Base-by-base conservation (phyloP, 225 moss, liverwort and hornwort genomes). In the Bryum argenteum region DNA sequence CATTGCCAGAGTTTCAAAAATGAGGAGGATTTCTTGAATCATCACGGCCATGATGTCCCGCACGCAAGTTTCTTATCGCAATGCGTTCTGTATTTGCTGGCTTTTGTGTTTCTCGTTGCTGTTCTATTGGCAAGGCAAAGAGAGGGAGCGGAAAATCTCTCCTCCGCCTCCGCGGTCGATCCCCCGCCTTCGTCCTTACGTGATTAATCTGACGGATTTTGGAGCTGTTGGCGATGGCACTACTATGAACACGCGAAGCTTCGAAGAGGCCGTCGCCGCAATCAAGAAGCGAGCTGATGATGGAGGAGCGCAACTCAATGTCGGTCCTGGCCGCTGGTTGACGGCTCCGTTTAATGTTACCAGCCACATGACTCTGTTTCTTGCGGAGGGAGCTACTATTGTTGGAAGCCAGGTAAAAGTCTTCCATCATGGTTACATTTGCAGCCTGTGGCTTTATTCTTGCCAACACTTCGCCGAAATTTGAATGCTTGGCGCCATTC, bases 271-370 rank as follows among this genome's bases (percentile, higher is more conserved):
- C 8, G 74, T 89, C 0, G 71, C 71, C 10, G 81, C 66, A 11
- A 73, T 89, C 50, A 54, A 61, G 45, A 71, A 72, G 54, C 60
- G 76, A 58, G 78, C 69, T 4, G 44, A 23, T 24, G 77, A 82
- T 56, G 87, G 89, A 21, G 84, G 84, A 12, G 89, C 74, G 10
- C 87, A 89, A 70, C 75, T 89, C 19, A 79, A 72, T 66, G 80
- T 89, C 21, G 80, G 70, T 12, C 78, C 84, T 37, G 89, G 89
- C 17, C 75, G 71, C 33, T 89, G 89, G 89, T 71, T 89, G 38
- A 89, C 89, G 21, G 87, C 61, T 59, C 87, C 87, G 22, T 89
- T 89, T 66, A 89, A 89, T 63, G 70, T 89, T 21, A 89, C 84
- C 71, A 87, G 89, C 71, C 75, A 74, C 58, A 84, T 89, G 81